Base-by-base conservation (phyloP, 2,329 filamentous ascomycete genomes). In the Uncinocarpus reesii region DNA sequence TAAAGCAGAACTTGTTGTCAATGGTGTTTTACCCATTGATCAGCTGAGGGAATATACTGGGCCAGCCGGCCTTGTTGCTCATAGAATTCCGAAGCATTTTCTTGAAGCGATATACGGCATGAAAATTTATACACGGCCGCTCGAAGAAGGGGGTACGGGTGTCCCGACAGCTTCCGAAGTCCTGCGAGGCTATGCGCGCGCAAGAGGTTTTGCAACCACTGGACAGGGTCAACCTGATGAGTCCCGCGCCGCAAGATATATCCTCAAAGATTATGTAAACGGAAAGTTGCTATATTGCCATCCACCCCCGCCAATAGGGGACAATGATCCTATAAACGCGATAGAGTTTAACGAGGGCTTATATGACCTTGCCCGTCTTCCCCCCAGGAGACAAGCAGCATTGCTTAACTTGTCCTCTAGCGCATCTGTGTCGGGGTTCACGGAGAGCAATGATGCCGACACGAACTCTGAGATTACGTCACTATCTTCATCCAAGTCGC, bases 221-320 rank as follows among this genome's bases (percentile, higher is more conserved):
- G 92, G 92, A 60, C 78, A 86, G 28, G 90, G 92, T 7, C 85
- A 92, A 61, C 90, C 92, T 0, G 92, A 98, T 60, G 88, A 95
- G 71, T 93, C 88, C 1, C 79, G 92, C 58, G 92, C 92, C 5
- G 88, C 90, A 3, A 79, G 92, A 46, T 84, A 86, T 57, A 76
- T 98, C 13, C 77, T 98, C 21, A 98, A 98, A 65, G 92, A 98
- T 69, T 98, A 96, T 61, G 92, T 98, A 57, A 94, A 84, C 63
- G 92, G 92, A 53, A 96, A 95, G 69, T 77, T 98, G 0, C 77
- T 96, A 4, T 96, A 84, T 70, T 92, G 88, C 56, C 83, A 90
- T 59, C 89, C 92, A 3, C 92, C 92, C 0, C 89, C 89, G 0
- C 44, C 53, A 2, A 48, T 70, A 3, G 76, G 81, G 24, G 70